A percentile compares a stretch with the other conserved stretches of the same genome.
phyloP scores from a whole-genome alignment of 192 early-diverging fungal species.

The Jimgerdemannia flammicorona region DNA sequence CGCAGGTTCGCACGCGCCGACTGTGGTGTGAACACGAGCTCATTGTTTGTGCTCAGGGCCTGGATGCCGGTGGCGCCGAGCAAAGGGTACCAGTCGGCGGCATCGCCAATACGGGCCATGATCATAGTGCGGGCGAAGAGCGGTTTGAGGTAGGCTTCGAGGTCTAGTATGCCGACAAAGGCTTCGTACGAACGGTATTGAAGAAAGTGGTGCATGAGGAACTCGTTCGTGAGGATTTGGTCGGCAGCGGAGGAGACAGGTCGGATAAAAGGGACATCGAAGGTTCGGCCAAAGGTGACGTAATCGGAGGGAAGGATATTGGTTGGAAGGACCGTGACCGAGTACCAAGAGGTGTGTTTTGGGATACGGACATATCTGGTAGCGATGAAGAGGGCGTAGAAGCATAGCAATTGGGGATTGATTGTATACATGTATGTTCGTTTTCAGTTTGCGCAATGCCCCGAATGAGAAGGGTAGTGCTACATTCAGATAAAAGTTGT shows the following conservation, averaged over 20 bases:
- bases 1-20: constrained; percentile 6
- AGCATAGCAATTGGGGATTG: not conserved
- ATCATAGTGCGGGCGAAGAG: constrained; percentile 20
- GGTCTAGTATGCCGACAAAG: not conserved
- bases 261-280: not conserved
- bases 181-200: constrained; percentile 8
- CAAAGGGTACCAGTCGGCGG: constrained; percentile 19
- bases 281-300: not conserved
- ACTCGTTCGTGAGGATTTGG: constrained; percentile 10
- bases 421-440: too few relatives aligned
- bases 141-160: constrained; percentile 14
- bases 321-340: not conserved
- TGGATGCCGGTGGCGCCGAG: not conserved
- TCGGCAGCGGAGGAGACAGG: not conserved
- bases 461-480: too few relatives aligned
- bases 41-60: not conserved
- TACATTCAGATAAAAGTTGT: not conserved
- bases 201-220: constrained; percentile 15
- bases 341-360: not conserved
- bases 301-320: not conserved
- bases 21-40: constrained; percentile 4
- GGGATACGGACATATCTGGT: not conserved
- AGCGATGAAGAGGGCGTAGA: not conserved
- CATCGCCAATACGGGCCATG: constrained; percentile 17
- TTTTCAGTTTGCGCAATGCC: too few relatives aligned